phyloP scores from a whole-genome alignment of 2,329 filamentous ascomycete species.

The Delphinella strobiligena region DNA sequence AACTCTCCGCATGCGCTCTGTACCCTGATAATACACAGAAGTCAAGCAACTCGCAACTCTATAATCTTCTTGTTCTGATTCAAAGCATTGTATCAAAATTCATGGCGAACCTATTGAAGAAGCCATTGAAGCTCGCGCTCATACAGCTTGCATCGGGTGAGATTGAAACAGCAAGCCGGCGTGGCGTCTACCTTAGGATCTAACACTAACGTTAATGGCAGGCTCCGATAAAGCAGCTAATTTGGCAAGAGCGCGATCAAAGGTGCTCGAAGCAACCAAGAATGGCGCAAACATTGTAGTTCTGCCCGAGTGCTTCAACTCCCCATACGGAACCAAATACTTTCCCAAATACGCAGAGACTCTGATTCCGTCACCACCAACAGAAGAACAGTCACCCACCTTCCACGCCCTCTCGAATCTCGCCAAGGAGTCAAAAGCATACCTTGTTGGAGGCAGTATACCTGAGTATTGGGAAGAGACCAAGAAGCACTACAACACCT shows the following conservation, averaged over 20 bases:
- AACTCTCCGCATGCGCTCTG: too few species aligned
- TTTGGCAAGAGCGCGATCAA: slow-evolving; percentile 64
- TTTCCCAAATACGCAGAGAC: slow-evolving; percentile 89
- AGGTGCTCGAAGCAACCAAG: slow-evolving; percentile 69
- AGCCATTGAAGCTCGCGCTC: slow-evolving; percentile 67
- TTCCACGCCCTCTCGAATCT: slow-evolving; percentile 75
- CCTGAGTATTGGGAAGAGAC: slow-evolving; percentile 60
- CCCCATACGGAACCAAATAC: slow-evolving; percentile 82
- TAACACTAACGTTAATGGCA: slow-evolving; percentile 1
- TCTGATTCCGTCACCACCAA: slow-evolving; percentile 65
- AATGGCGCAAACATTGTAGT: slow-evolving; percentile 76
- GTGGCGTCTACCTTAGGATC: neutral
- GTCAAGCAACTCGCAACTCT: neutral
- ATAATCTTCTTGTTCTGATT: too few species aligned
- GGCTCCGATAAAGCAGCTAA: slow-evolving; percentile 70
- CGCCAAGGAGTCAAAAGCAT: slow-evolving; percentile 65
- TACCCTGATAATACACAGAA: neutral
- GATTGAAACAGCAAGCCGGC: slow-evolving; percentile 7
- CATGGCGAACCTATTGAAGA: slow-evolving; percentile 53
- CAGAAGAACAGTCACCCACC: slow-evolving; percentile 59
- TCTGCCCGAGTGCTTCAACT: slow-evolving; percentile 98
- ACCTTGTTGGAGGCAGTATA: slow-evolving; percentile 84
- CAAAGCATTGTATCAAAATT: neutral
- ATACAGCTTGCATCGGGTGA: slow-evolving; percentile 66
- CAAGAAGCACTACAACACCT: slow-evolving; percentile 83